Conservation (phyloP, 2,329 filamentous ascomycete species). For the Aspergillaceae sp. region DNA sequence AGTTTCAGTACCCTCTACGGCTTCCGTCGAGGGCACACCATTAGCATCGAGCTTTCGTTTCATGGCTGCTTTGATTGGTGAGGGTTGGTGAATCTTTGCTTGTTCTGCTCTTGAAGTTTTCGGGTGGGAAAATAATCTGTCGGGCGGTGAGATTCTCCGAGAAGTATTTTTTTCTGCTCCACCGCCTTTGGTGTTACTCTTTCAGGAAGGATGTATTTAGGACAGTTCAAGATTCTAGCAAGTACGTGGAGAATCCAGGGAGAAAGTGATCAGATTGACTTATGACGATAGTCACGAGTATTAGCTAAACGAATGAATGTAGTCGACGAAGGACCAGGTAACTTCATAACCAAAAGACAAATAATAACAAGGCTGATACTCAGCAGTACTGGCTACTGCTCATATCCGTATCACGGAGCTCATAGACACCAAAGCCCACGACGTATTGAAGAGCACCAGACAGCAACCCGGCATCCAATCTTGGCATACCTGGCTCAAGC, state of each 20-base stretch:
- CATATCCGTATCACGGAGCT: neutral
- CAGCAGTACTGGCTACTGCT: too few species aligned
- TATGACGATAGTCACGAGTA: too few species aligned
- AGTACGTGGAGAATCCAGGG: too few species aligned
- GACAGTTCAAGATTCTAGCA: neutral
- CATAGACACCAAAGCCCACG: neutral
- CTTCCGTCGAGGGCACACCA: constrained; percentile 36
- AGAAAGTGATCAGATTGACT: too few species aligned
- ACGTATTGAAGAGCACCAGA: too few species aligned
- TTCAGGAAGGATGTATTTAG: too few species aligned
- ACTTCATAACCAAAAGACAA: too few species aligned
- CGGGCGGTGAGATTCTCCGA: constrained; percentile 23
- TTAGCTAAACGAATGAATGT: too few species aligned
- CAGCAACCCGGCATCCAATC: too few species aligned
- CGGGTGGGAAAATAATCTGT: constrained; percentile 15
- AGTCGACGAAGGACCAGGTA: too few species aligned
- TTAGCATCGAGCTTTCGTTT: constrained; percentile 44
- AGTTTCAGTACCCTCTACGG: constrained; percentile 16
- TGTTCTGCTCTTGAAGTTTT: constrained; percentile 17
- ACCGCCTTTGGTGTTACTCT: neutral
- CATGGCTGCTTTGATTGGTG: constrained; percentile 23
- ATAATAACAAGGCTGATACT: too few species aligned
- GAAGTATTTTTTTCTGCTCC: neutral
- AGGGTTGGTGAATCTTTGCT: constrained; percentile 3
- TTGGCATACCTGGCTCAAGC: neutral